Conservation (phyloP, 805 yeast genomes). For the Ogataea henricii region DNA sequence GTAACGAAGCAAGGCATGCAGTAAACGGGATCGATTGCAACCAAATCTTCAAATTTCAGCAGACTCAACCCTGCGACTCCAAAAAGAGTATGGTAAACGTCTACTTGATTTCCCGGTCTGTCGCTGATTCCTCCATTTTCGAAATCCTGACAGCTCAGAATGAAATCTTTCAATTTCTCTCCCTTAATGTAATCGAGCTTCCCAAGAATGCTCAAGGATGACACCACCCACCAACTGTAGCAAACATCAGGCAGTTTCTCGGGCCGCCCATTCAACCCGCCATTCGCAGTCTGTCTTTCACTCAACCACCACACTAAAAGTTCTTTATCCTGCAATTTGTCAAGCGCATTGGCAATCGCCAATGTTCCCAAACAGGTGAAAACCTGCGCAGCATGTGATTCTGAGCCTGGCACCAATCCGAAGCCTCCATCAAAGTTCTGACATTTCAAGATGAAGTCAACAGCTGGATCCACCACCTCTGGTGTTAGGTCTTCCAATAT, state of each 20-base stretch:
- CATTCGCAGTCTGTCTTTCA: conserved; percentile 83
- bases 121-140: conserved; percentile 90
- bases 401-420: conserved; percentile 93
- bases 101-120: conserved; percentile 86
- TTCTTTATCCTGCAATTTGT: conserved; percentile 44
- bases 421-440: conserved; percentile 95
- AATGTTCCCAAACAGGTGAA: conserved; percentile 84
- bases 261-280: conserved; percentile 96
- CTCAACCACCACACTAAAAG: conserved; percentile 81
- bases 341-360: conserved; percentile 63
- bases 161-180: conserved; percentile 61
- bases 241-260: conserved; percentile 97
- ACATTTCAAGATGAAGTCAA: conserved; percentile 64
- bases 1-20: conserved; percentile 70
- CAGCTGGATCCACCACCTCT: conserved; percentile 57
- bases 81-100: conserved; percentile 89
- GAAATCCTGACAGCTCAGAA: conserved; percentile 74
- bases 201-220: conserved; percentile 67
- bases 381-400: conserved; percentile 90
- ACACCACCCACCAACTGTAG: conserved; percentile 96
- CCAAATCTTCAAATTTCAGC: conserved; percentile 60
- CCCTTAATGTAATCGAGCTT: conserved; percentile 78
- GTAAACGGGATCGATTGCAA: conserved; percentile 79
- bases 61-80: conserved; percentile 87
- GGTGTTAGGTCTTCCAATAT: conserved; percentile 61